A percentile compares a stretch with the other conserved stretches of the same genome.
Conservation (phyloP, 441 rosid genomes). For the Populus tomentosa region DNA sequence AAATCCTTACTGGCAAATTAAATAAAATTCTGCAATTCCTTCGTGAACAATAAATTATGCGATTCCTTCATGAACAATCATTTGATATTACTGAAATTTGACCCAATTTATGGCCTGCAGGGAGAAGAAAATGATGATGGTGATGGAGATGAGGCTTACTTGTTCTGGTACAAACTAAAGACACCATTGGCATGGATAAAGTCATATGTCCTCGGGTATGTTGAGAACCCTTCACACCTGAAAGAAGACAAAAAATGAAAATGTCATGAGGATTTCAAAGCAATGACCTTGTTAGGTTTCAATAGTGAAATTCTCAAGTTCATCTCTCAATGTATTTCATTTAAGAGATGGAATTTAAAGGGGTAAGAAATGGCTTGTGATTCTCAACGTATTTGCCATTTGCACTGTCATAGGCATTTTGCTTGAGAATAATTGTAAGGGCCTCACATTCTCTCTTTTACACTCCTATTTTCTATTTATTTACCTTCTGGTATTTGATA, state of each 20-base stretch:
- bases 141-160: constrained; percentile 27
- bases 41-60: neutral
- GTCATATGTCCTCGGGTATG: constrained; percentile 93
- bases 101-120: neutral
- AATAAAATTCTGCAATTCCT: neutral
- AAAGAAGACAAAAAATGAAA: constrained; percentile 17
- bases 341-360: neutral
- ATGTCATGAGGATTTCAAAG: constrained; percentile 10
- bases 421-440: neutral
- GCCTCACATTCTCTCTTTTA: neutral
- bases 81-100: neutral
- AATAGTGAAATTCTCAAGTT: neutral
- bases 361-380: neutral
- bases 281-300: neutral
- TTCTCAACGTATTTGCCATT: neutral
- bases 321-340: neutral
- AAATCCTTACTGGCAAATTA: neutral
- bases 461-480: neutral
- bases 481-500: neutral
- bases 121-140: constrained; percentile 2
- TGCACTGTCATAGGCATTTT: neutral
- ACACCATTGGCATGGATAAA: constrained; percentile 77
- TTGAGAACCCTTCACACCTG: constrained; percentile 98
- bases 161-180: constrained; percentile 67
- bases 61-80: neutral